Conservation (phyloP, 371 early-diverging fungal species). For the Smittium culicis region DNA sequence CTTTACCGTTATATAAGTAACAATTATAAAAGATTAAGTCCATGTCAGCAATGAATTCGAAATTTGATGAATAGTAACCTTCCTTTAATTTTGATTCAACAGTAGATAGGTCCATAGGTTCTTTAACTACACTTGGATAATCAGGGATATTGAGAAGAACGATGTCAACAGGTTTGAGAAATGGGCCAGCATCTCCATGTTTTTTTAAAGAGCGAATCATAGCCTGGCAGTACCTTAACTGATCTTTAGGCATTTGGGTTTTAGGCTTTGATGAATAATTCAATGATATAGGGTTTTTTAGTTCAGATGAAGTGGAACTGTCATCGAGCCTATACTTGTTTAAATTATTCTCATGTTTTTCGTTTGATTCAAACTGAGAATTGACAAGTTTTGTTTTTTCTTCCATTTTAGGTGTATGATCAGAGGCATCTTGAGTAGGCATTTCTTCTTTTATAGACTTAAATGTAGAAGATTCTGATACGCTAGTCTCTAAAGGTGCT, state of each 20-base stretch:
- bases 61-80: constrained; percentile 52
- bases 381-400: too few species aligned
- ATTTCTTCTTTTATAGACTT: too few species aligned
- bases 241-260: constrained; percentile 42
- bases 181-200: constrained; percentile 68
- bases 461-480: too few species aligned
- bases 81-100: constrained; percentile 71
- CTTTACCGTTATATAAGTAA: constrained; percentile 83
- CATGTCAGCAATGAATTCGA: constrained; percentile 71
- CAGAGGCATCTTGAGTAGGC: too few species aligned
- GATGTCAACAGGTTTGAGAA: constrained; percentile 89
- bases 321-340: too few species aligned
- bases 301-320: too few species aligned
- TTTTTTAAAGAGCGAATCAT: constrained; percentile 62
- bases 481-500: too few species aligned
- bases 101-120: constrained; percentile 97
- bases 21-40: constrained; percentile 88
- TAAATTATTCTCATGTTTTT: too few species aligned
- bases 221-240: constrained; percentile 60
- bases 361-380: too few species aligned
- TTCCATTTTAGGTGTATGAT: too few species aligned
- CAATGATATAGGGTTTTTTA: too few species aligned
- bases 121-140: constrained; percentile 82
- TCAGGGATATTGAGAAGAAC: constrained; percentile 82
- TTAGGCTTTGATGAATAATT: too few species aligned